A percentile compares a stretch with the other conserved stretches of the same genome.
Evolutionary conservation across 2,329 filamentous ascomycete species (phyloP).

Genomic region (Spiromastix sp.): DNA sequence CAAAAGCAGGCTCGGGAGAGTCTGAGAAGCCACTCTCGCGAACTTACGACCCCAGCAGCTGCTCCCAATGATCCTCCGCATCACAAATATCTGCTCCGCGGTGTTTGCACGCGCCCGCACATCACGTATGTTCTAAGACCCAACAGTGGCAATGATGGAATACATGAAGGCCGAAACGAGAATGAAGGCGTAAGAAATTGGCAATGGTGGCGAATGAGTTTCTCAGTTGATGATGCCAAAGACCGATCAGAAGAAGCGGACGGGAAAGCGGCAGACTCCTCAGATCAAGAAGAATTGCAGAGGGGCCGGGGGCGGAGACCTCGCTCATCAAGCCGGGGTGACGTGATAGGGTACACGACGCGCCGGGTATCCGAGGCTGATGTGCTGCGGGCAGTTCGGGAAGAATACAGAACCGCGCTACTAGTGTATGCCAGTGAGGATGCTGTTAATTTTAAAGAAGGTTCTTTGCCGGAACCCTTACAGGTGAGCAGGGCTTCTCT

Average conservation of each 20-base stretch:
- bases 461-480: slow-evolving; percentile 24
- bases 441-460: slow-evolving; percentile 26
- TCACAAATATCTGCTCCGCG: slow-evolving; percentile 45
- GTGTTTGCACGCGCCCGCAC: slow-evolving; percentile 47
- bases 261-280: slow-evolving; percentile 7
- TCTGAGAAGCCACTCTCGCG: slow-evolving; percentile 34
- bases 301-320: slow-evolving; percentile 8
- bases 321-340: slow-evolving; percentile 18
- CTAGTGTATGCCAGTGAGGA: slow-evolving; percentile 50
- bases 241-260: slow-evolving; percentile 21
- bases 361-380: slow-evolving; percentile 39
- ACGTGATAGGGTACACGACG: slow-evolving; percentile 30
- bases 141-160: slow-evolving; percentile 12
- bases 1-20: slow-evolving; percentile 31
- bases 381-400: slow-evolving; percentile 43
- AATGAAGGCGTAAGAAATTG: slow-evolving; percentile 27
- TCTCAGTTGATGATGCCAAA: slow-evolving; percentile 34
- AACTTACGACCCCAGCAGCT: slow-evolving; percentile 36
- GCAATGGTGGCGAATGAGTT: slow-evolving; percentile 49
- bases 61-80: slow-evolving; percentile 30
- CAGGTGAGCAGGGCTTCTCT: too few species aligned
- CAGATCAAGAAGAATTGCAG: slow-evolving; percentile 1
- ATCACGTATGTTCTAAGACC: slow-evolving; percentile 46
- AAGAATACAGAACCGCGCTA: slow-evolving; percentile 42
- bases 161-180: slow-evolving; percentile 21